Conservation (phyloP, 2,329 filamentous ascomycete genomes). For the Sporothrix protearum region DNA sequence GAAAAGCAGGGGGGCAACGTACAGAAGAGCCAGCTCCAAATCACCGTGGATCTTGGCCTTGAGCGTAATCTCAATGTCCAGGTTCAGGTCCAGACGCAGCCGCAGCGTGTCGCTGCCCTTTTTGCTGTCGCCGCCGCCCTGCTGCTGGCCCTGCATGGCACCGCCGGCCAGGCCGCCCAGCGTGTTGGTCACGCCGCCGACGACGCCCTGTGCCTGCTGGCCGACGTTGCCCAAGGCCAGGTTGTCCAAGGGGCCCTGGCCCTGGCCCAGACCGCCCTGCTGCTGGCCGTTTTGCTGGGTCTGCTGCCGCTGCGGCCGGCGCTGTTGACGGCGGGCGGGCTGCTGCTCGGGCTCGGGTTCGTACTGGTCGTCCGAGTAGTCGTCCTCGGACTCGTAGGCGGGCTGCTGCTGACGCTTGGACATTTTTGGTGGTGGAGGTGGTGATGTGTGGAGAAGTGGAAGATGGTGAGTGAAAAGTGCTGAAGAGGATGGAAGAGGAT, state of each 20-base stretch:
- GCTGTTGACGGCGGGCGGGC: constrained; percentile 27
- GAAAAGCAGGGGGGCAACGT: constrained; percentile 32
- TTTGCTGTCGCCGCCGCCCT: constrained; percentile 40
- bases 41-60: constrained; percentile 86
- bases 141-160: constrained; percentile 35
- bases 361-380: constrained; percentile 34
- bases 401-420: constrained; percentile 33
- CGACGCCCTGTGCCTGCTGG: constrained; percentile 38
- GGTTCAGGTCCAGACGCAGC: constrained; percentile 67
- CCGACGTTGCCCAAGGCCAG: constrained; percentile 39
- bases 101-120: constrained; percentile 61
- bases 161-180: constrained; percentile 42
- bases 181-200: constrained; percentile 41
- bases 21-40: constrained; percentile 68
- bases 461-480: background rate
- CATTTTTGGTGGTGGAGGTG: constrained; percentile 20
- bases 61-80: constrained; percentile 79
- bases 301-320: constrained; percentile 32
- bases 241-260: constrained; percentile 37
- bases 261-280: constrained; percentile 29
- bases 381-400: constrained; percentile 39
- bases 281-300: constrained; percentile 30
- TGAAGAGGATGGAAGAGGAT: background rate
- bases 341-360: constrained; percentile 21
- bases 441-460: too few species aligned